Evolutionary conservation across 1,139 yeast species (phyloP).

Genomic region (Zygosaccharomyces sapae): DNA sequence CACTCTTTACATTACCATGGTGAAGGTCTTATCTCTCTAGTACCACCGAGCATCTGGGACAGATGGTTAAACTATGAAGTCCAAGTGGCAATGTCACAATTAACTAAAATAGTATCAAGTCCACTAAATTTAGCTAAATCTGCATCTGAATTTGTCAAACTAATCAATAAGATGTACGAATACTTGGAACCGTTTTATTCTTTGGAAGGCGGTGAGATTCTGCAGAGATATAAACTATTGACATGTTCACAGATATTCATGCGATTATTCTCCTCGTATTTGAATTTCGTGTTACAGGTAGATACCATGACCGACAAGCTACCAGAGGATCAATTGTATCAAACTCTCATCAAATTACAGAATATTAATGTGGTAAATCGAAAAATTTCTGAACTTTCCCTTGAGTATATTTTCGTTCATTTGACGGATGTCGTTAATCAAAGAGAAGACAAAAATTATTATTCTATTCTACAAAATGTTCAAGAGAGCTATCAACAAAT

Average conservation of each 20-base stretch:
- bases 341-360: conserved; percentile 36
- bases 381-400: conserved; percentile 56
- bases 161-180: conserved; percentile 63
- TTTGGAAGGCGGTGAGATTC: conserved; percentile 40
- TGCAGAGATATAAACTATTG: conserved; percentile 62
- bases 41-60: conserved; percentile 38
- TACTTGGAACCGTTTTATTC: conserved; percentile 44
- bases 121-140: conserved; percentile 59
- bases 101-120: conserved; percentile 52
- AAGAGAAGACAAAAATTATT: conserved; percentile 34
- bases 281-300: conserved; percentile 45
- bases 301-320: conserved; percentile 42
- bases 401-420: conserved; percentile 48
- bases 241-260: conserved; percentile 70
- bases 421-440: conserved; percentile 43
- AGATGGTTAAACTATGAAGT: conserved; percentile 68
- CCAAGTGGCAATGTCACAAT: conserved; percentile 53
- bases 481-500: conserved; percentile 21
- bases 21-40: conserved; percentile 29
- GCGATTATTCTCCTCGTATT: conserved; percentile 56
- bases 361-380: conserved; percentile 48
- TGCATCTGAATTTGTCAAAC: conserved; percentile 40
- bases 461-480: conserved; percentile 28
- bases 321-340: conserved; percentile 40
- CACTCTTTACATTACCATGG: conserved; percentile 31